Evolutionary conservation across 2,329 filamentous ascomycete genomes (phyloP), one percentile per base, ranked within the genome.

Genomic region (Plenodomus biglobosus): DNA sequence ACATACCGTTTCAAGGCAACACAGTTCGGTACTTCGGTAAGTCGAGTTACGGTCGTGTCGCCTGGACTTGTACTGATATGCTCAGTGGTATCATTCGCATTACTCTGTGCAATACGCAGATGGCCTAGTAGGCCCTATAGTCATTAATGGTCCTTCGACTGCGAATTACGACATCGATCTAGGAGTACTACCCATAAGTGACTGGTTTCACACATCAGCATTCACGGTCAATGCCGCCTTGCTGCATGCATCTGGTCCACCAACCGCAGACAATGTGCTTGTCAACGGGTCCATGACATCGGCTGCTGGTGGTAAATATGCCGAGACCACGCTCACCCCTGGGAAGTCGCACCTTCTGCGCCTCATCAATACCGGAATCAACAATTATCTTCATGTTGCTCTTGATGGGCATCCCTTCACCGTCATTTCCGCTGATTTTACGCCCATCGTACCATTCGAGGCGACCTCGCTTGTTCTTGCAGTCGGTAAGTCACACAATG

Each of bases 221-320:
- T 66, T 67, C 63, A 67, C 47, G 42, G 70, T 62, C 53, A 64
- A 59, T 38, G 65, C 51, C 50, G 55, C 58, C 17, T 62, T 68
- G 24, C 59, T 74, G 10, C 74, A 76, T 46, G 68, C 70, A 35
- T 61, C 47, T 8, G 62, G 63, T 3, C 71, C 72, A n/a, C 74
- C 74, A 6, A 68, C 64, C 21, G 68, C 66, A 30, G 82, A 85
- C n/a, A 74, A 75, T 22, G 48, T 70, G 2, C 61, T 69, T 73
- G 73, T 80, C 19, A 80, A 80, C 56, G 85, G 85, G 36, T 83
- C 82, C 46, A 84, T 80, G 72, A 69, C 58, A 34, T 68, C 63
- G 24, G 17, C 46, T 17, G 56, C 40, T 22, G 69, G 67, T 17
- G 67, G 68, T n/a, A 48, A 62, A 18, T 69, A 71, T 21, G 60